Base-by-base conservation (phyloP, 306 rosid species). In the Corylus americana region DNA sequence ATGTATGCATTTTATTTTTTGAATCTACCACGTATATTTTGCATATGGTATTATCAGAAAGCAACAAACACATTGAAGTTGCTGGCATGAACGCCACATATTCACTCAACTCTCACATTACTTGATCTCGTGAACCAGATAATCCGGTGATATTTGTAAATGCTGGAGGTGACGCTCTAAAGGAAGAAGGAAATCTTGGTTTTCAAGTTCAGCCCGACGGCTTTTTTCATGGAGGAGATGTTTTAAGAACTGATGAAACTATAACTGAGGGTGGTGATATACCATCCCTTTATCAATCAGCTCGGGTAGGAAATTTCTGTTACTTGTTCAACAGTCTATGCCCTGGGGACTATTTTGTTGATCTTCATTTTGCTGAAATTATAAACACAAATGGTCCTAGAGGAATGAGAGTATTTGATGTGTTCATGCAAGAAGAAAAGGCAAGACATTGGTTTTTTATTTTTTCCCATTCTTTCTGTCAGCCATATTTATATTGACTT, bases 391-490 rank as follows among this genome's bases (percentile, higher is more conserved):
- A 81, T 75, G 84, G 84, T 48, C 84, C 80, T 1, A 68, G 71
- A 25, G 84, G 84, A 70, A 81, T 81, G 84, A 75, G 84, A 49
- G 70, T 70, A 47, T 81, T 81, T 58, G 76, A 81, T 37, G 84
- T 75, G 14, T 75, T 75, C 66, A 48, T 69, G 47, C 76, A 81
- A 76, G 80, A 75, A 48, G 84, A 81, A 58, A 81, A 75, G 84
- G 84, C 63, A 57, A 81, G 76, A 29, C 12, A 7, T 71, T 48
- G 31, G 7, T 1, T 31, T 29, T 48, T 31, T 22, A 22, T 22
- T 27, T 11, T 45, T 5, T 50, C 53, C 61, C 31, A 18, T 57
- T 58, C 66, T 22, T 22, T 58, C 66, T 58, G 11, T 47, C 53
- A 5, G 42, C 54, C 59, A 11, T 14, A 57, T 18, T 4, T 44